Conservation (phyloP, 768 basidiomycete species). For the Ramaria sp. region DNA sequence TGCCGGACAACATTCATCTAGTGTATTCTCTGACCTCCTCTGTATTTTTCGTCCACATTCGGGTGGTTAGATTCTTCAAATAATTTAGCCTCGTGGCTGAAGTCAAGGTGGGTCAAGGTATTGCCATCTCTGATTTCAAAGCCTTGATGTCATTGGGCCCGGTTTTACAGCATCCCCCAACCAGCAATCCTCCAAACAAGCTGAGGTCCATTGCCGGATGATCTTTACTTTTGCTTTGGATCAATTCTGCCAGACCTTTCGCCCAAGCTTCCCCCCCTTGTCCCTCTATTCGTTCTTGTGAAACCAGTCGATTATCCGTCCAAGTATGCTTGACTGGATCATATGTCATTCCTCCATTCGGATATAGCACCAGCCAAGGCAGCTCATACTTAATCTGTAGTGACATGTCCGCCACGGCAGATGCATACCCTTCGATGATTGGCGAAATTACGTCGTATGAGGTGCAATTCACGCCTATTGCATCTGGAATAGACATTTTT, state of each 20-base stretch:
- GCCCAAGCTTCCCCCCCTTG: constrained; percentile 23
- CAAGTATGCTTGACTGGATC: constrained; percentile 37
- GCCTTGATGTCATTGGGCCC: constrained; percentile 39
- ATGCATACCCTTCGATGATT: constrained; percentile 12
- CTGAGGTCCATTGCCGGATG: background rate
- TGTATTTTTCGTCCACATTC: no score
- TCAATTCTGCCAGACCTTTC: constrained; percentile 17
- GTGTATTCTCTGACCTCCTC: no score
- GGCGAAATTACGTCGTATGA: constrained; percentile 1
- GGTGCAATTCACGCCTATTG: constrained; percentile 72
- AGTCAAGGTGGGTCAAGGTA: no score
- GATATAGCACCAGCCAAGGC: constrained; percentile 60
- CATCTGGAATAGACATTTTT: constrained; percentile 30
- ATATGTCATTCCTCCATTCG: constrained; percentile 56
- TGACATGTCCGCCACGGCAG: background rate
- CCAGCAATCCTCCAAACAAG: constrained; percentile 41
- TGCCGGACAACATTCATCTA: no score
- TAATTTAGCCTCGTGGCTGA: no score
- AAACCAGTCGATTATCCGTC: constrained; percentile 14
- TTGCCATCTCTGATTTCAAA: background rate
- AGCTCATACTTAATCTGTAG: constrained; percentile 7
- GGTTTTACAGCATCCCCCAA: constrained; percentile 65
- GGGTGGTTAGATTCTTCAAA: no score
- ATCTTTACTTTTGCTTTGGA: constrained; percentile 12
- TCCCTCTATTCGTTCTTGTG: background rate